Evolutionary conservation across 1,284 basidiomycete species (phyloP), one percentile per base, ranked within the genome.

Genomic region (Microbotryum scabiosae): DNA sequence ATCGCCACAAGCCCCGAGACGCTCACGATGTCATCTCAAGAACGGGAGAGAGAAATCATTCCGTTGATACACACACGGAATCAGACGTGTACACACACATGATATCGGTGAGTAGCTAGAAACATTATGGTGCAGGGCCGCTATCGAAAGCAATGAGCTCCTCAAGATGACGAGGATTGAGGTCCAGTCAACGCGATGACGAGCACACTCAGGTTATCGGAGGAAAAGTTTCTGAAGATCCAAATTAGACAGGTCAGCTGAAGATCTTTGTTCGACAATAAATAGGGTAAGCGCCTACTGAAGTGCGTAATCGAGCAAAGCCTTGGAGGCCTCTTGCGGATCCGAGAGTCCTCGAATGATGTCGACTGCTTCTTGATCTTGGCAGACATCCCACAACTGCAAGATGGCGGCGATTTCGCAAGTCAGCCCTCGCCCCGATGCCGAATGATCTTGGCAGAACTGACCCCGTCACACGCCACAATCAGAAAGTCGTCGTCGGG

Each of bases 401-500:
- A 3, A 6, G 12, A 16, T 25, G 7, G 28, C 10, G 5, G 10
- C 16, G 16, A 20, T 28, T 14, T 3, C 10, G 20, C 25, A 23
- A 43, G 23, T 26, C 10, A 48, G 57, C 21, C 26, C 3, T 16
- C 8, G 21, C 47, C 47, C 20, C 7, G 12, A 18, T 12, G 12
- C 5, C 36, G 1, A 16, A 41, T 5, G 16, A 9, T 41, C 36
- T 12, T 41, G 1, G 16, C 36, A 16, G 30, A 6, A 64, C 67
- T 21, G 30, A 68, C 67, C 65, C 96, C 96, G 76, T 99, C 96
- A 73, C 96, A 99, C 30, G 96, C 96, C 20, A 68, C 64, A 66
- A 99, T 91, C 60, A 99, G 75, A 76, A 94, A 93, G 73, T 96
- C 90, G 74, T 99, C 96, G 14, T 88, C 85, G 58, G 84, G 86